Percentiles rank a stretch among this genome's conserved stretches.
Conservation (phyloP, 768 basidiomycete species). For the Crucibulum laeve region DNA sequence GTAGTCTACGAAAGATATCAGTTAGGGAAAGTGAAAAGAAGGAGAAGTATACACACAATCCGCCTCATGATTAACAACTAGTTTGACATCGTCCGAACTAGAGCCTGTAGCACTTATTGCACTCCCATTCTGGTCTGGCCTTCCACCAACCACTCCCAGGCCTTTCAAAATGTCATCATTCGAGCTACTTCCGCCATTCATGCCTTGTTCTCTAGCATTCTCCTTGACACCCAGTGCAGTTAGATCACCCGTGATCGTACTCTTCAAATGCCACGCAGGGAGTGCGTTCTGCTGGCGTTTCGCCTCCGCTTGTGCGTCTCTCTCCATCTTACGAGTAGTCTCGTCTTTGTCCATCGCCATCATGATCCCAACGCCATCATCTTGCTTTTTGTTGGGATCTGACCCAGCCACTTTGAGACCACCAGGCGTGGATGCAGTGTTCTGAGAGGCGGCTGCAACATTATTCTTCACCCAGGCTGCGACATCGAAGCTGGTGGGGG, state of each 20-base stretch:
- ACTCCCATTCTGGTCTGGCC: too few species aligned
- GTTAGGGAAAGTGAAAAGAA: neutral
- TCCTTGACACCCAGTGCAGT: conserved; percentile 84
- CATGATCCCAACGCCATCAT: conserved; percentile 81
- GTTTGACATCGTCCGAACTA: conserved; percentile 23
- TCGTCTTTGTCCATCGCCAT: conserved; percentile 89
- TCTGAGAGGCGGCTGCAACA: conserved; percentile 58
- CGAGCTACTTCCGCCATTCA: conserved; percentile 29
- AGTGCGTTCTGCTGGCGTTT: conserved; percentile 89
- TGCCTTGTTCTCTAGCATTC: conserved; percentile 46
- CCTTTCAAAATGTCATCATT: conserved; percentile 76
- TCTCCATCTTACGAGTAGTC: conserved; percentile 63
- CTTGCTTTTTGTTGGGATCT: conserved; percentile 51
- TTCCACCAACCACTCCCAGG: conserved; percentile 54
- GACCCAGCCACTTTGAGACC: conserved; percentile 76
- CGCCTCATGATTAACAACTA: conserved; percentile 48
- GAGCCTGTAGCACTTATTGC: too few species aligned
- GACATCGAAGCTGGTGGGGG: conserved; percentile 66
- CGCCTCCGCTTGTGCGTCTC: conserved; percentile 77
- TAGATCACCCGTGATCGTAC: conserved; percentile 89
- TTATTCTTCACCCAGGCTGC: conserved; percentile 77
- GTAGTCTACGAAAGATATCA: conserved; percentile 44
- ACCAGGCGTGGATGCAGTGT: conserved; percentile 38
- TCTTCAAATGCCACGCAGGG: conserved; percentile 93
- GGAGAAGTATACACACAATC: conserved; percentile 50